Conservation (phyloP, 495 filamentous ascomycete species). For the Neurospora africana region DNA sequence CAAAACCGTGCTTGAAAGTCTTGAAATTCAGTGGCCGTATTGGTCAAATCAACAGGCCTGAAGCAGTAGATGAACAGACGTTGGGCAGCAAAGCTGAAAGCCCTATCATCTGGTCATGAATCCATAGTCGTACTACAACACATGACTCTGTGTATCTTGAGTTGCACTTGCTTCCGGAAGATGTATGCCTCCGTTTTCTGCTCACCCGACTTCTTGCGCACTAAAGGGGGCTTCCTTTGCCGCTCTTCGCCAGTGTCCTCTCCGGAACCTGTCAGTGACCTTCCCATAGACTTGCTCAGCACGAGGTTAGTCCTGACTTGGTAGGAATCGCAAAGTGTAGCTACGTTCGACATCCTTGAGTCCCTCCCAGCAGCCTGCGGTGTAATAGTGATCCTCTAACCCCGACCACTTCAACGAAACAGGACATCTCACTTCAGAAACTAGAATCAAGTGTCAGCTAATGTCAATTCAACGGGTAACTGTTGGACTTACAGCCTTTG, state of each 20-base stretch:
- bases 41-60: not conserved
- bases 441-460: not conserved
- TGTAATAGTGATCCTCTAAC: not conserved
- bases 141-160: not conserved
- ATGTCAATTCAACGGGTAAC: not conserved
- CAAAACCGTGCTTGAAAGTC: not conserved
- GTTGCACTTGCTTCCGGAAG: not conserved
- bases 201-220: no score
- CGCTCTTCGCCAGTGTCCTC: no score
- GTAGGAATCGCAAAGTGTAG: no score
- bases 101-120: not conserved
- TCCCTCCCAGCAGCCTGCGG: not conserved
- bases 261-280: no score
- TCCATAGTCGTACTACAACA: not conserved
- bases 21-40: not conserved
- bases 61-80: not conserved
- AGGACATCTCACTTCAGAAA: not conserved
- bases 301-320: no score
- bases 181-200: no score
- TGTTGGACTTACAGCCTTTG: constrained; percentile 40
- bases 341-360: not conserved
- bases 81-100: not conserved
- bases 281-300: no score
- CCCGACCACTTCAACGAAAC: not conserved
- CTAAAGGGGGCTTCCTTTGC: no score